A percentile compares a stretch with the other conserved stretches of the same genome.
phyloP scores from a whole-genome alignment of 1,284 basidiomycete genomes.

The Cryptococcus deneoformans region DNA sequence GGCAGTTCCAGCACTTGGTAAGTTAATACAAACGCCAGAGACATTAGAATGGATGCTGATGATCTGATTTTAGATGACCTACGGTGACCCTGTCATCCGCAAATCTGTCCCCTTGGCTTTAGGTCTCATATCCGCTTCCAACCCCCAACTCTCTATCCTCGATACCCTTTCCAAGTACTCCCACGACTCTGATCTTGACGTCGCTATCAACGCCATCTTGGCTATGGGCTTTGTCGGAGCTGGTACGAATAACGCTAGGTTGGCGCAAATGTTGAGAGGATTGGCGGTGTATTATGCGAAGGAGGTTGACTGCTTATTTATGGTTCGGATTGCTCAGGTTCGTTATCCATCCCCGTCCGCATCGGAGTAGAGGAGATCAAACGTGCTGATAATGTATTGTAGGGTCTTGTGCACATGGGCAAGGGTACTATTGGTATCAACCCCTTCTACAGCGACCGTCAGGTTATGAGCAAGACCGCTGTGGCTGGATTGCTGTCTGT shows the following conservation, averaged over 20 bases:
- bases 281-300: conserved; percentile 97
- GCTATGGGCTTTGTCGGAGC: conserved; percentile 99
- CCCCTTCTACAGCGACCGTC: conserved; percentile 93
- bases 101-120: conserved; percentile 95
- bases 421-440: conserved; percentile 98
- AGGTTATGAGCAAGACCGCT: conserved; percentile 83
- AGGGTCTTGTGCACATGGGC: conserved; percentile 95
- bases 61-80: conserved; percentile 77
- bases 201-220: conserved; percentile 96
- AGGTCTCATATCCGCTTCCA: conserved; percentile 90
- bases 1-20: conserved; percentile 92
- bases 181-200: conserved; percentile 95
- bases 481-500: conserved; percentile 89
- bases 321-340: conserved; percentile 87
- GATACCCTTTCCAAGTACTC: conserved; percentile 99
- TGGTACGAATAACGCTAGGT: conserved; percentile 95
- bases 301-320: conserved; percentile 95
- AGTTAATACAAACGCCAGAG: conserved; percentile 24
- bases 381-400: neutral
- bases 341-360: conserved; percentile 1
- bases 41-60: neutral
- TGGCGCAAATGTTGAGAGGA: conserved; percentile 96
- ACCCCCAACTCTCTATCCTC: conserved; percentile 91
- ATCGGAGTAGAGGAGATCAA: neutral
- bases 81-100: conserved; percentile 91